Evolutionary conservation across 1,139 yeast species (phyloP), one percentile per base, ranked within the genome.

Genomic region (Scheffersomyces segobiensis): DNA sequence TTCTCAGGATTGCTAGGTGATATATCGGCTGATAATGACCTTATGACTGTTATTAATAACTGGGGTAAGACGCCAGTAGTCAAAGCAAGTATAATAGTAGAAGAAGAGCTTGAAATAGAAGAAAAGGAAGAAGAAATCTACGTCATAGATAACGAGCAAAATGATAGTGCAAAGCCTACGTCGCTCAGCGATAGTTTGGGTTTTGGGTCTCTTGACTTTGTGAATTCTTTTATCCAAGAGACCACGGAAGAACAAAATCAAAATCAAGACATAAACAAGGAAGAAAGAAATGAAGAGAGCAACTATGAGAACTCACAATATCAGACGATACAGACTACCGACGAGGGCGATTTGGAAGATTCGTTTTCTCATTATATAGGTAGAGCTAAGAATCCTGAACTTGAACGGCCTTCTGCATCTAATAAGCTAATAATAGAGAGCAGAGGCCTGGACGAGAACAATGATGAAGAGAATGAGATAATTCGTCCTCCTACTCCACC

Each of bases 11-110:
- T 61, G 8, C 54, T 57, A 2, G 55, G 53, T 8, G 53, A 52
- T 14, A 49, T 57, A 6, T 50, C 50, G 10, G 55, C 52, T n/a
- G 59, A 59, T 39, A 49, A 22, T 21, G 57, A 57, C 47, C 57
- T 61, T 20, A 55, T 46, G 46, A 24, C 49, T 10, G 14, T 55
- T 18, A 56, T 61, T 20, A 57, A 57, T 46, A 24, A 5, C 8
- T 61, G 62, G 62, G 63, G 63, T 12, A 56, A 53, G 12, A 24
- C 17, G 6, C 50, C 50, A 48, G 50, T 48, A 17, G 26, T 20
- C 24, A 24, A 21, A 17, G 50, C 21, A 48, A 48, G 26, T 17
- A 52, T 50, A 7, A 54, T 51, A 17, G 53, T 48, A n/a, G 53
- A 55, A 21, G 60, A 55, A 32, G 50, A 42, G 6, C 53, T 39